phyloP scores from a whole-genome alignment of 352 stramenopile species.

The Hyaloperonospora brassicae region DNA sequence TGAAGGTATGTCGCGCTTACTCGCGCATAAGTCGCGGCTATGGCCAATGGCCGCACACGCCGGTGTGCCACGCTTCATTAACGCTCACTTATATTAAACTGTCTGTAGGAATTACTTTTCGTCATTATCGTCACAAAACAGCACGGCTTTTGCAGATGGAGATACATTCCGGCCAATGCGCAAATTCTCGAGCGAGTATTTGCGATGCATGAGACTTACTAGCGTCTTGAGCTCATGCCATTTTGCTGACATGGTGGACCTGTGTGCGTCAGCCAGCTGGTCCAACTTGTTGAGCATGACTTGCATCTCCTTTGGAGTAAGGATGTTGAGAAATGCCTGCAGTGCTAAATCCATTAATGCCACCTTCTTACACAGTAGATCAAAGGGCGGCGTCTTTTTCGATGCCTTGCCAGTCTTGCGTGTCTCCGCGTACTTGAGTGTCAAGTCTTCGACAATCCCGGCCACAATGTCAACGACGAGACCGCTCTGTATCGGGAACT shows the following conservation, averaged over 20 bases:
- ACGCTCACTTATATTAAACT: background rate
- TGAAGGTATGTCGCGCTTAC: background rate
- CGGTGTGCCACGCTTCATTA: background rate
- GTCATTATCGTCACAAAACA: constrained; percentile 36
- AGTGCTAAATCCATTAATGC: constrained; percentile 77
- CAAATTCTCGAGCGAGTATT: constrained; percentile 77
- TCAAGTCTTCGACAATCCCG: constrained; percentile 70
- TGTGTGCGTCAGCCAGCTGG: constrained; percentile 55
- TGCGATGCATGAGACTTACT: constrained; percentile 76
- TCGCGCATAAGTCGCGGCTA: background rate
- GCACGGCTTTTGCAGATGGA: constrained; percentile 32
- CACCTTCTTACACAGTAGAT: constrained; percentile 76
- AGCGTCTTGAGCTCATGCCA: constrained; percentile 85
- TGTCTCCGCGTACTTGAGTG: constrained; percentile 57
- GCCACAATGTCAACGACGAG: constrained; percentile 76
- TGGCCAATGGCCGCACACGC: background rate
- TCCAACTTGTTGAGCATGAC: constrained; percentile 69
- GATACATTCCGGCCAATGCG: constrained; percentile 43
- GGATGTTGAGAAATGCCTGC: constrained; percentile 67
- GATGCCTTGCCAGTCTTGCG: constrained; percentile 30
- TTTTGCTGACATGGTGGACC: constrained; percentile 73
- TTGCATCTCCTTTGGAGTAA: constrained; percentile 60
- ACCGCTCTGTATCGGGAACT: constrained; percentile 71
- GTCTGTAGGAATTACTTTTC: constrained; percentile 1
- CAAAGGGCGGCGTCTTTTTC: constrained; percentile 42